Evolutionary conservation across 2,329 filamentous ascomycete genomes (phyloP).

Genomic region (Xylariaceae sp.): DNA sequence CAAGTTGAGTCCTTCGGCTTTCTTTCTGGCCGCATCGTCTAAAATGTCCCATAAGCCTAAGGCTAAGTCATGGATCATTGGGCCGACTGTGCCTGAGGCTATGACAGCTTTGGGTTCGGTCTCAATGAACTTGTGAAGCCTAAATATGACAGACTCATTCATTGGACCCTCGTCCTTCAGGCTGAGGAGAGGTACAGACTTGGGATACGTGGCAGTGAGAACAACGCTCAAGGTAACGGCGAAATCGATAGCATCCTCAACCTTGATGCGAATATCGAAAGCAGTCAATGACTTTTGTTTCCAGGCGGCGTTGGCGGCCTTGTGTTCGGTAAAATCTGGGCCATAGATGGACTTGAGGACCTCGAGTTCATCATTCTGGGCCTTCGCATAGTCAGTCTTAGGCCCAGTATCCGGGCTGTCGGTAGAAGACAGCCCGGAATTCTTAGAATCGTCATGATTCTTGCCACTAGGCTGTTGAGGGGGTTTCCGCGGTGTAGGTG

Average conservation of each 20-base stretch:
- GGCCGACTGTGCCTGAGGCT: constrained; percentile 45
- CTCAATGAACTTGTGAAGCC: constrained; percentile 60
- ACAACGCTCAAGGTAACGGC: constrained; percentile 69
- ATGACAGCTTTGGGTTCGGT: constrained; percentile 51
- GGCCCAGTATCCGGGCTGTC: constrained; percentile 36
- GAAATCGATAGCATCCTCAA: constrained; percentile 67
- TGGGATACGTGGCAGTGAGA: constrained; percentile 87
- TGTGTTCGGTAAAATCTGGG: constrained; percentile 76
- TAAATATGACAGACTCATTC: constrained; percentile 64
- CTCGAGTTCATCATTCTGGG: constrained; percentile 82
- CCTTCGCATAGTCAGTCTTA: constrained; percentile 68
- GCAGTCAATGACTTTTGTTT: constrained; percentile 74
- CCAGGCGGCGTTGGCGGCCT: constrained; percentile 71
- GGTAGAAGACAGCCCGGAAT: constrained; percentile 45
- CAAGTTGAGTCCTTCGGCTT: constrained; percentile 67
- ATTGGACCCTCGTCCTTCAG: constrained; percentile 61
- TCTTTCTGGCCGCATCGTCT: constrained; percentile 77
- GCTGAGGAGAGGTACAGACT: constrained; percentile 67
- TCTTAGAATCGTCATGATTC: constrained; percentile 44
- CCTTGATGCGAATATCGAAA: constrained; percentile 74
- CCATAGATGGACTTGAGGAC: constrained; percentile 83
- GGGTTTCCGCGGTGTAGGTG: constrained; percentile 45
- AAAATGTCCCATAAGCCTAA: constrained; percentile 68
- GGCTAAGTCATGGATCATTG: constrained; percentile 61
- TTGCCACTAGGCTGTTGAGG: constrained; percentile 38